Evolutionary conservation across 768 basidiomycete genomes (phyloP), one percentile per base, ranked within the genome.

Genomic region (Mycena latifolia): DNA sequence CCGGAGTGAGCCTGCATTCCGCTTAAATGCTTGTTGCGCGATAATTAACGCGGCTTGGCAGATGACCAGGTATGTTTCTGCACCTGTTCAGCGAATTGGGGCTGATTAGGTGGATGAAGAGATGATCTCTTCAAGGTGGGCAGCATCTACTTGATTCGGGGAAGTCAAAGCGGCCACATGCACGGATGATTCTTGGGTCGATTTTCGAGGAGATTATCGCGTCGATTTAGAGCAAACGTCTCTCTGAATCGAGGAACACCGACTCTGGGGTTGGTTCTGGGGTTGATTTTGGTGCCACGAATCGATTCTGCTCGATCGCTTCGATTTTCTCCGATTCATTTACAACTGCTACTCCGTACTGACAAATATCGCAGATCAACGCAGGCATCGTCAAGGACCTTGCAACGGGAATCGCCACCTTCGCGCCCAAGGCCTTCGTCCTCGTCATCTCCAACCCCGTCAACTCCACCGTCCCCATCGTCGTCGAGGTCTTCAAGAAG

Each of bases 381-480:
- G 98, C 95, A 61, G 95, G 95, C 51, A 99, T 99, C 77, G 93
- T 98, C 63, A 91, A 91, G 72, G 94, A 95, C 74, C 89, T 99
- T 64, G 97, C 96, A 18, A 91, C 88, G 37, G 96, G 93, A 33
- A 93, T 96, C 73, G 96, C 97, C 18, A 89, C 86, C 18, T 76
- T 81, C 53, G 88, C 89, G 46, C 97, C 97, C 65, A 96, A 95
- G 75, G 98, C 98, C 24, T 92, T 92, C 73, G 88, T 99, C 48
- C 88, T 96, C 53, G 96, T 99, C 71, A 99, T 99, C 79, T 97
- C 98, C 72, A 99, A 99, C 85, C 98, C 98, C 33, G 97, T 99
- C 77, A 99, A 99, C 88, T 98, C 97, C 46, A 98, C 98, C 41
- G 97, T 99, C 41, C 98, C 98, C 52, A 94, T 99, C 75, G 95